Evolutionary conservation across 2,329 filamentous ascomycete genomes (phyloP).

Genomic region (Colletotrichum karsti): DNA sequence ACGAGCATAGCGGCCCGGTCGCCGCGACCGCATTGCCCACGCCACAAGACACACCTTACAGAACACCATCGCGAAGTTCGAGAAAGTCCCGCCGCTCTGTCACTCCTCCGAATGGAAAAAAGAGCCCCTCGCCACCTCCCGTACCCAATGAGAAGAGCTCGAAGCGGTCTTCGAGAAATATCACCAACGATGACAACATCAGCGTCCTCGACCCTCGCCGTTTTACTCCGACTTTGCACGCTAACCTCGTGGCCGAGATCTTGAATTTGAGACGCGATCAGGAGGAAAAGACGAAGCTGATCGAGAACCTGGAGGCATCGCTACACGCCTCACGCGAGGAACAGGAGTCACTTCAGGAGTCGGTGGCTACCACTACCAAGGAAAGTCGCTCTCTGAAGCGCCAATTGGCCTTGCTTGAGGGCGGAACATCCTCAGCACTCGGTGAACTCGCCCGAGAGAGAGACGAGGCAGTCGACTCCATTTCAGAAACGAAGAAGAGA

Average conservation of each 20-base stretch:
- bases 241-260: conserved; percentile 94
- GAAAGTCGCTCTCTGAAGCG: conserved; percentile 85
- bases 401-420: conserved; percentile 87
- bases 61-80: conserved; percentile 72
- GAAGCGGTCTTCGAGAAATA: conserved; percentile 66
- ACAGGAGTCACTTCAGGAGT: conserved; percentile 74
- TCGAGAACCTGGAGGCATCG: conserved; percentile 82
- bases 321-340: conserved; percentile 78
- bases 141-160: conserved; percentile 50
- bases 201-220: conserved; percentile 85
- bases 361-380: conserved; percentile 70
- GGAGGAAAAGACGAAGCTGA: conserved; percentile 86
- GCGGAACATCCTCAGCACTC: conserved; percentile 85
- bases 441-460: conserved; percentile 86
- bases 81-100: conserved; percentile 71
- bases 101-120: conserved; percentile 64
- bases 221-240: conserved; percentile 95
- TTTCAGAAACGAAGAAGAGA: conserved; percentile 77
- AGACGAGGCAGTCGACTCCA: conserved; percentile 80
- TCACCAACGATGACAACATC: conserved; percentile 72
- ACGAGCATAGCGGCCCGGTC: conserved; percentile 66
- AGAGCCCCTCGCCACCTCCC: conserved; percentile 67
- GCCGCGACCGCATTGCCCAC: conserved; percentile 69
- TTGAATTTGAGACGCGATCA: conserved; percentile 86
- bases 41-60: conserved; percentile 76